Evolutionary conservation across 78 protist species (phyloP).

Genomic region (Dictyostelium brefeldianum): DNA sequence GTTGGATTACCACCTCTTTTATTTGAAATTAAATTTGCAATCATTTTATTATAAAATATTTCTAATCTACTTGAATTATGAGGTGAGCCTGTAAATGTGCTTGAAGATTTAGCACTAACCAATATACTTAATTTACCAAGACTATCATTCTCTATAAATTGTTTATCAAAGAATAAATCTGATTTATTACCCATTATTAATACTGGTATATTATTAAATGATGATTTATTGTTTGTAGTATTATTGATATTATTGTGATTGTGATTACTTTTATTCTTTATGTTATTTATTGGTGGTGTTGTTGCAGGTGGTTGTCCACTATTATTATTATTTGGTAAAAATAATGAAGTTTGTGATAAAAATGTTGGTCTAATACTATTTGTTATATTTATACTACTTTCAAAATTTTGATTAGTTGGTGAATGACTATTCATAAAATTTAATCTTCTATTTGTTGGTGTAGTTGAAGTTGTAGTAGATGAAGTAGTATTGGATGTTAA

Average conservation of each 20-base stretch:
- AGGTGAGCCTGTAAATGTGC: neutral
- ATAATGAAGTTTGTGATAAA: constrained; percentile 18
- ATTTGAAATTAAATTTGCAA: constrained; percentile 38
- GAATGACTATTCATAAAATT: constrained; percentile 5
- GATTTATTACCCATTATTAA: constrained; percentile 59
- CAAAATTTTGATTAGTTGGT: neutral
- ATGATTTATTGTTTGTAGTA: neutral
- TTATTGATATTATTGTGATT: neutral
- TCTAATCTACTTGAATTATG: constrained; percentile 28
- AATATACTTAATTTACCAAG: constrained; percentile 59
- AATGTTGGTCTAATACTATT: constrained; percentile 16
- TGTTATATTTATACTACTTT: neutral
- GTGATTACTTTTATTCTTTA: neutral
- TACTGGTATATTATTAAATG: constrained; percentile 36
- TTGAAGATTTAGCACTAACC: constrained; percentile 16
- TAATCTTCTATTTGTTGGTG: constrained; percentile 3
- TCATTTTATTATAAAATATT: constrained; percentile 65
- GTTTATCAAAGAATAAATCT: constrained; percentile 42
- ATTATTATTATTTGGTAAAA: neutral
- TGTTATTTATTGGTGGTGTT: neutral
- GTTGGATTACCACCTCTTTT: constrained; percentile 13
- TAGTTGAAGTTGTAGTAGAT: neutral
- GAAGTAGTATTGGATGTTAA: neutral
- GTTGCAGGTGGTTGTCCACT: neutral
- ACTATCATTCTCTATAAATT: constrained; percentile 34